phyloP scores from a whole-genome alignment of 2,329 filamentous ascomycete genomes.

The Fusarium caatingaense region DNA sequence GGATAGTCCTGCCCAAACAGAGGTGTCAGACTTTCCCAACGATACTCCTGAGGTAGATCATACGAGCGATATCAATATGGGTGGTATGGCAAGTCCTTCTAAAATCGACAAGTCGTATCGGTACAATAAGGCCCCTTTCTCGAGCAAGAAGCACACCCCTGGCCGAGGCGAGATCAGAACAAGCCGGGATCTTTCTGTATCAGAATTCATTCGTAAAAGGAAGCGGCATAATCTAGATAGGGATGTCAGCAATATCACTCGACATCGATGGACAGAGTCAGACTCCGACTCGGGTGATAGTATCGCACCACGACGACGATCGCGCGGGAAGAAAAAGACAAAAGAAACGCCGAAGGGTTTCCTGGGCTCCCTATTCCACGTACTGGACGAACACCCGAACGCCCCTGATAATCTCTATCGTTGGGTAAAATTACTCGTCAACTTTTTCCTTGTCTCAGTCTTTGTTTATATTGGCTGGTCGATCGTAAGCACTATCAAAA shows the following conservation, averaged over 20 bases:
- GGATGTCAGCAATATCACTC: slow-evolving; percentile 64
- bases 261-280: slow-evolving; percentile 59
- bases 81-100: slow-evolving; percentile 58
- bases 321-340: slow-evolving; percentile 42
- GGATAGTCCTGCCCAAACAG: slow-evolving; percentile 69
- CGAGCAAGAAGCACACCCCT: slow-evolving; percentile 58
- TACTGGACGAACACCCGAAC: slow-evolving; percentile 67
- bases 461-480: slow-evolving; percentile 75
- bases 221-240: slow-evolving; percentile 63
- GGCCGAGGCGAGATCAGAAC: slow-evolving; percentile 74
- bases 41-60: slow-evolving; percentile 65
- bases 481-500: slow-evolving; percentile 75
- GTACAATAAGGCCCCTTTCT: slow-evolving; percentile 54
- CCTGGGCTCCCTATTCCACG: slow-evolving; percentile 61
- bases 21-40: slow-evolving; percentile 64
- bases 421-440: slow-evolving; percentile 72
- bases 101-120: slow-evolving; percentile 60
- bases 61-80: slow-evolving; percentile 57
- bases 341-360: slow-evolving; percentile 40
- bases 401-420: slow-evolving; percentile 69
- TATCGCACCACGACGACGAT: slow-evolving; percentile 37
- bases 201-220: slow-evolving; percentile 64
- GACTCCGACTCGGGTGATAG: slow-evolving; percentile 62
- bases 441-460: slow-evolving; percentile 67
- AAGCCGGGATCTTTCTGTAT: slow-evolving; percentile 52